Evolutionary conservation across 768 basidiomycete genomes (phyloP), one percentile per base, ranked within the genome.

Genomic region (Tulasnella sp.): DNA sequence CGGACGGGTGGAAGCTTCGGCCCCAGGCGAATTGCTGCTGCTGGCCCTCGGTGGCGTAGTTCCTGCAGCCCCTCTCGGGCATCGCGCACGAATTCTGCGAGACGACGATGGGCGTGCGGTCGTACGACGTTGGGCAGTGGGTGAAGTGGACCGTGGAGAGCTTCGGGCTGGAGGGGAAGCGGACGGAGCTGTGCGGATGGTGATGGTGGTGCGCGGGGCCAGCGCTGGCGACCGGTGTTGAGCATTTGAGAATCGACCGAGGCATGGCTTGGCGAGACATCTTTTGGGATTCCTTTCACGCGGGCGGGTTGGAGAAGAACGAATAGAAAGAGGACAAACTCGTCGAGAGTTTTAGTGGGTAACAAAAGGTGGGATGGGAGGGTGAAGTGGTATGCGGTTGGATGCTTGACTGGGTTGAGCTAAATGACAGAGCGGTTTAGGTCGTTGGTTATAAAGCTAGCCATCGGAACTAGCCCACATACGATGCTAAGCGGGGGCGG

Each of bases 121-220:
- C 71, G 62, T 72, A 72, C 35, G 36, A 39, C 17, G 1, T 64
- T 16, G 71, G 71, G 41, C 71, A 72, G 39, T 72, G 71, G 16
- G 71, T 72, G 39, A 63, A 65, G 71, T 64, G 44, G 35, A 72
- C 71, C 2, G 71, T 72, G 11, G 71, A 72, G 36, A 72, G 52
- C 39, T 72, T 36, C 26, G 71, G 71, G 40, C 71, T 72, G 62
- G 71, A 72, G 34, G 71, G 71, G 64, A 72, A 72, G 62, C 71
- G 71, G 34, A 72, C 71, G 29, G 71, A 36, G 47, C 69, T 9
- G 14, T 22, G 69, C 5, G 41, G 44, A 41, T 19, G 34, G 47
- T 37, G 41, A 29, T 16, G n/a, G 69, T 32, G 40, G 37, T 62
- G 12, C 6, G 7, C 32, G 39, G 62, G 35, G 26, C 36, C 7